Conservation (phyloP, 805 yeast species). For the Starmerella bombi region DNA sequence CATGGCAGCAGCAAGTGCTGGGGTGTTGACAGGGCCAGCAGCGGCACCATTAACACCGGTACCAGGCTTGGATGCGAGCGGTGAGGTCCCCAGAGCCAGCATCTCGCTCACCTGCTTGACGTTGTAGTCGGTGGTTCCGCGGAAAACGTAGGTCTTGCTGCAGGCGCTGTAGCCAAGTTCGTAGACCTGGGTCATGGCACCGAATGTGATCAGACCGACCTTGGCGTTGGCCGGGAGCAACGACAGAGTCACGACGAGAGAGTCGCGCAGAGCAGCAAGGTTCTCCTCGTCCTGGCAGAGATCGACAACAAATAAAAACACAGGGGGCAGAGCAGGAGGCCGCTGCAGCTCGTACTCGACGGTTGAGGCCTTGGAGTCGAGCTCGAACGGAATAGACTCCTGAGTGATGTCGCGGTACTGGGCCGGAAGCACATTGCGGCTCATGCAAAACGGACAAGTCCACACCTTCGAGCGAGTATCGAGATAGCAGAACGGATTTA, state of each 20-base stretch:
- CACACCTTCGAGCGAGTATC: conserved; percentile 65
- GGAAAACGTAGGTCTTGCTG: conserved; percentile 65
- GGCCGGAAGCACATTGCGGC: conserved; percentile 67
- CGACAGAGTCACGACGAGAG: conserved; percentile 59
- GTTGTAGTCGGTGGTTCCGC: conserved; percentile 76
- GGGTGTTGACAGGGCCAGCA: conserved; percentile 26
- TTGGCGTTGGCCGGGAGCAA: conserved; percentile 81
- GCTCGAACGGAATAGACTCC: conserved; percentile 70
- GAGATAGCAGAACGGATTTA: conserved; percentile 76
- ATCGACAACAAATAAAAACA: conserved; percentile 75
- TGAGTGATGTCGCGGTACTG: conserved; percentile 66
- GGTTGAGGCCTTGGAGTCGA: conserved; percentile 54
- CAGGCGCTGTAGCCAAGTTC: conserved; percentile 60
- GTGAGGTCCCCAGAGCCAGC: conserved; percentile 34
- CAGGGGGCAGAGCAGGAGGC: conserved; percentile 74
- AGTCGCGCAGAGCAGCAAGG: conserved; percentile 67
- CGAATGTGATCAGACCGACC: conserved; percentile 76
- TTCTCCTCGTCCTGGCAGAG: conserved; percentile 83
- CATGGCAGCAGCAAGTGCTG: conserved; percentile 30
- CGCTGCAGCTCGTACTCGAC: conserved; percentile 74
- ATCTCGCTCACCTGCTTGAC: conserved; percentile 44
- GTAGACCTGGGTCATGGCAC: conserved; percentile 82
- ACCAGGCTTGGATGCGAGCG: conserved; percentile 17
- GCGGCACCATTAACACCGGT: conserved; percentile 19
- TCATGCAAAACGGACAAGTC: conserved; percentile 73